Base-by-base conservation (phyloP, 1,284 basidiomycete species). In the Tilletia setariae region DNA sequence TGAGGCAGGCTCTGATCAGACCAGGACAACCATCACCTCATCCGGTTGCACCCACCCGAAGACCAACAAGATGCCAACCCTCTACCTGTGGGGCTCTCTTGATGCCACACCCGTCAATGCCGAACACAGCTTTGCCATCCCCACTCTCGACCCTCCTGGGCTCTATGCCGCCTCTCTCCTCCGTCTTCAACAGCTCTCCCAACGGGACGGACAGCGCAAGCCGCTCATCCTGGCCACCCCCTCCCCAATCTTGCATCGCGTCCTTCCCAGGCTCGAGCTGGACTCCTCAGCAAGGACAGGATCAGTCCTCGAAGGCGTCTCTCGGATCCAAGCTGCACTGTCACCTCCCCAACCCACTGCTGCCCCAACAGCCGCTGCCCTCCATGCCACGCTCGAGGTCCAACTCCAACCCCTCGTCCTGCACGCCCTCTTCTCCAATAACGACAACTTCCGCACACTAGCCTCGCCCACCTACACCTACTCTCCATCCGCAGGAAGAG, bases 111-210 rank as follows among this genome's bases (percentile, higher is more conserved):
- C 62, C n/a, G 40, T 40, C 40, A 23, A 23, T 3, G n/a, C 23
- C 16, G 21, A 28, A 11, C 7, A 8, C 30, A 16, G 23, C 35
- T 43, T 42, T n/a, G 42, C 43, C 13, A 35, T 63, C 15, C 43
- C 62, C 7, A n/a, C 43, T 9, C 62, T 46, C 40, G 23, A 43
- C 62, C 43, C 62, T 4, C 16, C 62, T 16, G 15, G 23, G 16
- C 62, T 63, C n/a, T 46, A 63, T 23, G 42, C 43, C 35, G 62
- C 62, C 62, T 63, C 62, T 3, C 40, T 44, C 2, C 43, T 46
- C 32, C 35, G 40, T 16, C 62, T 63, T 16, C 35, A 16, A 7
- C 62, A 35, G 15, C n/a, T 42, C 30, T 40, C 40, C 6, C n/a
- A 28, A 11, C 40, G 32, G 15, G 19, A 32, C 19, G n/a, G n/a